These are phyloP conservation scores for Porcisia deanei DNA, from an alignment of 208 protist species.

Conservation along the genomic window DNA sequence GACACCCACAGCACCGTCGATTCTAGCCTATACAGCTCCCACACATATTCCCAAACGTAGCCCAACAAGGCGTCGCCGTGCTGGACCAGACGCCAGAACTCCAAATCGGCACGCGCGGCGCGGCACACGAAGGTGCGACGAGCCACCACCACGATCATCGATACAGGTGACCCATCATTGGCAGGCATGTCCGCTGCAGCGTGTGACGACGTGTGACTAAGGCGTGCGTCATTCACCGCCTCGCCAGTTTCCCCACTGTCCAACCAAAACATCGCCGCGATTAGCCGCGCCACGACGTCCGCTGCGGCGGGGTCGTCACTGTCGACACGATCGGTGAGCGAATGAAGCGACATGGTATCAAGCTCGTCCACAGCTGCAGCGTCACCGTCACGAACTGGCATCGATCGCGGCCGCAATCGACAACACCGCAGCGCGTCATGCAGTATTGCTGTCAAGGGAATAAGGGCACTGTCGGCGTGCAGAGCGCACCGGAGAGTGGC, in stretches of 20 bases:
- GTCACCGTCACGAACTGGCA: not conserved
- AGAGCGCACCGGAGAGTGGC: not conserved
- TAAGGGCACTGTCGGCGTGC: slow-evolving; percentile 6
- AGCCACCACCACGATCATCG: not conserved
- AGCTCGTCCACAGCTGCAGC: not conserved
- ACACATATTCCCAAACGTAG: slow-evolving; percentile 16
- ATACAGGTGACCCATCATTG: not conserved
- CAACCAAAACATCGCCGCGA: slow-evolving; percentile 1
- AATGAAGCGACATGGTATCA: not conserved
- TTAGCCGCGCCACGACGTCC: not conserved
- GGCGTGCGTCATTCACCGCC: not conserved
- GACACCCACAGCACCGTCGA: slow-evolving; percentile 24
- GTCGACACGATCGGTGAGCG: not conserved
- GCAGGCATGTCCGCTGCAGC: not conserved
- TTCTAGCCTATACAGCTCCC: slow-evolving; percentile 11
- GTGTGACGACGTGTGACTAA: no score
- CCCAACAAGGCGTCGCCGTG: slow-evolving; percentile 11
- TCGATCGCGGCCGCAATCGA: slow-evolving; percentile 15
- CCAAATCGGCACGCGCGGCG: not conserved
- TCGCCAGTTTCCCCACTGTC: not conserved
- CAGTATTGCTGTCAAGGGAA: slow-evolving; percentile 8
- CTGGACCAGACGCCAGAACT: slow-evolving; percentile 12
- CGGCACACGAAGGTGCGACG: slow-evolving; percentile 1
- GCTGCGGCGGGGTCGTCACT: not conserved
- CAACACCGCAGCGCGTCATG: slow-evolving; percentile 31